Evolutionary conservation across 2,329 filamentous ascomycete genomes (phyloP).

Genomic region (Arthroderma sp.): DNA sequence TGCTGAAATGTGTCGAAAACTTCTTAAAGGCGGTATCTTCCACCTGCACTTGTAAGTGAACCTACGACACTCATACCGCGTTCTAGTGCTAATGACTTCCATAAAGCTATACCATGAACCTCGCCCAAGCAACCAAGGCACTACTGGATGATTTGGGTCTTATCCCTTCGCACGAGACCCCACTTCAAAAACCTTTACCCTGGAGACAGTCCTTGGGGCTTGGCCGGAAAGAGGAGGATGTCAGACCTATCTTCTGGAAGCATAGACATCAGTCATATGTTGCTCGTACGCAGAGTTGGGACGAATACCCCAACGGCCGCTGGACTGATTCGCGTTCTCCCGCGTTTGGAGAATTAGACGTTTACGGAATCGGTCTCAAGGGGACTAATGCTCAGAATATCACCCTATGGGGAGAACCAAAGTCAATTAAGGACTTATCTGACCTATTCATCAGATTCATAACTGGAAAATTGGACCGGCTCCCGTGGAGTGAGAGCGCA

Average conservation of each 20-base stretch:
- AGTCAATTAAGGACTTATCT: constrained; percentile 64
- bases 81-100: not conserved
- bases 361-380: constrained; percentile 85
- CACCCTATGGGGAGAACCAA: constrained; percentile 83
- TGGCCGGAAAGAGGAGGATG: constrained; percentile 81
- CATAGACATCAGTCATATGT: constrained; percentile 95
- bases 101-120: constrained; percentile 84
- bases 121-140: constrained; percentile 87
- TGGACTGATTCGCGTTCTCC: constrained; percentile 97
- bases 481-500: constrained; percentile 89
- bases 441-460: constrained; percentile 77
- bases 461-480: constrained; percentile 60
- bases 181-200: constrained; percentile 77
- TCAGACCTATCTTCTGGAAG: constrained; percentile 96
- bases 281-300: constrained; percentile 92
- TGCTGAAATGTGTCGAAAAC: constrained; percentile 75
- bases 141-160: constrained; percentile 80
- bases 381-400: constrained; percentile 94
- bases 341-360: constrained; percentile 87
- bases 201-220: constrained; percentile 92
- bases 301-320: constrained; percentile 95
- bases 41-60: constrained; percentile 69
- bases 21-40: constrained; percentile 67
- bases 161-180: constrained; percentile 62
- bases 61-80: not conserved